Conservation (phyloP, 2,329 filamentous ascomycete species). For the Parasarocladium wereldwijsianum region DNA sequence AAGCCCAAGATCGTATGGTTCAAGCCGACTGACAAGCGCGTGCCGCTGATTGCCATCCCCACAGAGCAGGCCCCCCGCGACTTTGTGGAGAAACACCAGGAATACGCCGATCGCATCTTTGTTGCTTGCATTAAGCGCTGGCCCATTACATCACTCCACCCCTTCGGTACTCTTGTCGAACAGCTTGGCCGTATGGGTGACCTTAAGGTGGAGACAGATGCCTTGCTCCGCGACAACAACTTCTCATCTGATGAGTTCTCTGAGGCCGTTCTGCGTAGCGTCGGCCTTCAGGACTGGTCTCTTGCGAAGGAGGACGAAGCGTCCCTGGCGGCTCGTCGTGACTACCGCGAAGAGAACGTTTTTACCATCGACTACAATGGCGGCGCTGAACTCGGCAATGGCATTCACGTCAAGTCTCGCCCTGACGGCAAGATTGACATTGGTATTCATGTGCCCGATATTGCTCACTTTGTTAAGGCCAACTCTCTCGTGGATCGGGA, state of each 20-base stretch:
- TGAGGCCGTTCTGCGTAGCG: constrained; percentile 85
- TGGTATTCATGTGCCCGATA: constrained; percentile 86
- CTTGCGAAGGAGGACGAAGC: constrained; percentile 70
- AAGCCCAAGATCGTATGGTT: constrained; percentile 99
- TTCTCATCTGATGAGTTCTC: constrained; percentile 96
- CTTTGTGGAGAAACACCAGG: constrained; percentile 96
- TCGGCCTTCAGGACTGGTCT: constrained; percentile 85
- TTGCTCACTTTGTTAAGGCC: constrained; percentile 91
- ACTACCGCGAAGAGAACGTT: constrained; percentile 75
- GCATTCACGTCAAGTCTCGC: constrained; percentile 77
- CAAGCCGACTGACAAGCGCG: constrained; percentile 98
- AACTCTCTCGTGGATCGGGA: constrained; percentile 94
- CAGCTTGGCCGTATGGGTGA: constrained; percentile 96
- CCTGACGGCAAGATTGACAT: constrained; percentile 81
- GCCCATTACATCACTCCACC: constrained; percentile 98
- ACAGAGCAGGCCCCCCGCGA: constrained; percentile 95
- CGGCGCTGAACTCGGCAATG: constrained; percentile 78
- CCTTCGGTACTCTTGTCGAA: constrained; percentile 93
- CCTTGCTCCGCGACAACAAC: constrained; percentile 94
- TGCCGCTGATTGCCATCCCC: constrained; percentile 92
- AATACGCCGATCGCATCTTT: constrained; percentile 95
- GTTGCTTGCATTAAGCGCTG: constrained; percentile 98
- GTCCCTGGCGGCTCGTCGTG: constrained; percentile 58
- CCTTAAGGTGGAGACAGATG: constrained; percentile 93
- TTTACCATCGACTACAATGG: constrained; percentile 91